These are phyloP conservation scores for Onygenales sp. DNA, from an alignment of 2,329 filamentous ascomycete genomes.

Conservation along the genomic window DNA sequence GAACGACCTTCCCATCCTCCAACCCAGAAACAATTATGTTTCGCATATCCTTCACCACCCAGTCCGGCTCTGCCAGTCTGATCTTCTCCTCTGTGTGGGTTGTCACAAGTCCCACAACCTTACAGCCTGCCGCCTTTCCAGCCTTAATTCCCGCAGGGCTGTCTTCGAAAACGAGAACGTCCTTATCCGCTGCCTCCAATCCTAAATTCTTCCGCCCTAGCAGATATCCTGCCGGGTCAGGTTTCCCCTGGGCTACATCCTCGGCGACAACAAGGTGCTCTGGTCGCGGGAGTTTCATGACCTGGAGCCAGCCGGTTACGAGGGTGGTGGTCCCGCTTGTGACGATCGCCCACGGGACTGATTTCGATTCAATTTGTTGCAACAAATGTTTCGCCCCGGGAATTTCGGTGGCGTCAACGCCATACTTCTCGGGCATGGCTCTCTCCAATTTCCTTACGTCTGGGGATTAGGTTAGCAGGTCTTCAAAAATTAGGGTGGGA, in stretches of 20 bases:
- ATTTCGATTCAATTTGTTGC: slow-evolving; percentile 37
- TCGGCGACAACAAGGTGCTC: slow-evolving; percentile 62
- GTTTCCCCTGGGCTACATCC: slow-evolving; percentile 64
- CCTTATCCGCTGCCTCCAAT: slow-evolving; percentile 33
- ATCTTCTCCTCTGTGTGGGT: slow-evolving; percentile 69
- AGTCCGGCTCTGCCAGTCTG: slow-evolving; percentile 65
- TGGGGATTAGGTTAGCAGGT: not conserved
- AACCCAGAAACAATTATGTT: slow-evolving; percentile 45
- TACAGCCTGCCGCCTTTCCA: slow-evolving; percentile 76
- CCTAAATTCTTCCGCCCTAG: slow-evolving; percentile 56
- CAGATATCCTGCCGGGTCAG: slow-evolving; percentile 63
- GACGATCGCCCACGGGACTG: slow-evolving; percentile 79
- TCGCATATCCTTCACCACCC: slow-evolving; percentile 68
- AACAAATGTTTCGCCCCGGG: not conserved
- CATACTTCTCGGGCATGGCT: not conserved
- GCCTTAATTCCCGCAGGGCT: slow-evolving; percentile 73
- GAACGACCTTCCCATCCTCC: not conserved
- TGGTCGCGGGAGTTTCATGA: slow-evolving; percentile 55
- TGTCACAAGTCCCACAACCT: slow-evolving; percentile 70
- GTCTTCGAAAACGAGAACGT: slow-evolving; percentile 73
- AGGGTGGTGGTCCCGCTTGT: slow-evolving; percentile 58
- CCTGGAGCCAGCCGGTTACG: slow-evolving; percentile 61
- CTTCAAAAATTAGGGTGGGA: not conserved
- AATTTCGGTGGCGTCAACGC: not conserved
- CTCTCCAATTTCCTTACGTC: not conserved